Evolutionary conservation across 1,139 yeast genomes (phyloP), one percentile per base, ranked within the genome.

Genomic region (Blastobotrys illinoisensis): DNA sequence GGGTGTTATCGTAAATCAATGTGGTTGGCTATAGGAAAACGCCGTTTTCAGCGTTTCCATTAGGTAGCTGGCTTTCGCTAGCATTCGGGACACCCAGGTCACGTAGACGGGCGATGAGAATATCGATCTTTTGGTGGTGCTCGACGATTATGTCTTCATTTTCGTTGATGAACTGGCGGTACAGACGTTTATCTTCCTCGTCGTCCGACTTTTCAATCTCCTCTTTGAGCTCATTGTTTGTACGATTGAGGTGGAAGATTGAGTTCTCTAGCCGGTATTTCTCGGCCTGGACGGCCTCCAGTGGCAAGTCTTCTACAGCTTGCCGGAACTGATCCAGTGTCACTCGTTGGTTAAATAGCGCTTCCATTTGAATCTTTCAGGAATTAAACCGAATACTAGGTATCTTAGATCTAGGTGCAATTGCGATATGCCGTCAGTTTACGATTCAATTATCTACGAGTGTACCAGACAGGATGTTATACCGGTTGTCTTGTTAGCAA

Each of bases 211-310:
- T 50, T 14, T 55, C 56, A 13, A 56, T 57, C 16, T 50, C 56
- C 3, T 52, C 60, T 47, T 50, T 50, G 23, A 68, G 52, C 50
- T 63, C 68, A 5, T 50, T 53, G 54, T 68, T 68, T 9, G 72
- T 67, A 40, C 65, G 54, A 45, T 54, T 52, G 43, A 68, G 56
- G 48, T 67, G 71, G 28, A 24, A 52, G 9, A 64, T 61, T 43
- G 71, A 66, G 55, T 67, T 68, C 40, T 62, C 59, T 21, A 68
- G 56, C 36, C 71, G 59, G n/a, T 56, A 54, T 40, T 56, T 58
- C 51, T 67, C 71, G 2, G 58, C 50, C 5, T 43, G 23, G 6
- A 60, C 47, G 2, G 60, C 55, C 2, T 57, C 62, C 13, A 55
- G 13, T 9, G 61, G 58, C 21, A 63, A 50, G 7, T 59, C 54